Percentiles rank a stretch among this genome's conserved stretches.
These are phyloP conservation scores for Emergomyces pasteurianus DNA, from an alignment of 2,329 filamentous ascomycete species.

Conservation along the genomic window DNA sequence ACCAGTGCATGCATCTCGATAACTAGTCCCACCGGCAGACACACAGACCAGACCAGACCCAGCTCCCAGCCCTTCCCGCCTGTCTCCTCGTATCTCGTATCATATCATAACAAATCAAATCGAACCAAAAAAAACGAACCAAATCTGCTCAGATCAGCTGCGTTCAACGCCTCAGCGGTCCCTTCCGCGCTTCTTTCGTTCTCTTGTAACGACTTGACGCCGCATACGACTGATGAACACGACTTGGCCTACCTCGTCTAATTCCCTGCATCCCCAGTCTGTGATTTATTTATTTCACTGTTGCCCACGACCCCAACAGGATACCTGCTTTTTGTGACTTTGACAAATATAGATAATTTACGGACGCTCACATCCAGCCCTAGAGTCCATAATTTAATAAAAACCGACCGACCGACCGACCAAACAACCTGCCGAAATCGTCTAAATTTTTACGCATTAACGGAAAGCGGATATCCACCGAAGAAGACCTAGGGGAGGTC, in stretches of 20 bases:
- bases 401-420: background rate
- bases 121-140: background rate
- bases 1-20: background rate
- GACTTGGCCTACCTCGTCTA: background rate
- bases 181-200: background rate
- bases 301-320: background rate
- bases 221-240: conserved; percentile 1
- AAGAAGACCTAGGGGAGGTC: background rate
- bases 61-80: background rate
- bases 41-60: background rate
- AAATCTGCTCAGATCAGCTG: background rate
- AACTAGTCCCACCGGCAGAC: background rate
- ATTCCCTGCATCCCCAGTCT: background rate
- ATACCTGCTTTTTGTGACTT: background rate
- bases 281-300: background rate
- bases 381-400: background rate
- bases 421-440: background rate
- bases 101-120: background rate
- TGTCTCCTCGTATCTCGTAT: background rate
- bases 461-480: background rate
- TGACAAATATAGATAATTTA: background rate
- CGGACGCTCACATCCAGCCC: background rate
- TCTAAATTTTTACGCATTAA: background rate
- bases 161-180: background rate
- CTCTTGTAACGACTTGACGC: background rate